Base-by-base conservation (phyloP, 2,329 filamentous ascomycete genomes). In the Teratosphaeria viscida region DNA sequence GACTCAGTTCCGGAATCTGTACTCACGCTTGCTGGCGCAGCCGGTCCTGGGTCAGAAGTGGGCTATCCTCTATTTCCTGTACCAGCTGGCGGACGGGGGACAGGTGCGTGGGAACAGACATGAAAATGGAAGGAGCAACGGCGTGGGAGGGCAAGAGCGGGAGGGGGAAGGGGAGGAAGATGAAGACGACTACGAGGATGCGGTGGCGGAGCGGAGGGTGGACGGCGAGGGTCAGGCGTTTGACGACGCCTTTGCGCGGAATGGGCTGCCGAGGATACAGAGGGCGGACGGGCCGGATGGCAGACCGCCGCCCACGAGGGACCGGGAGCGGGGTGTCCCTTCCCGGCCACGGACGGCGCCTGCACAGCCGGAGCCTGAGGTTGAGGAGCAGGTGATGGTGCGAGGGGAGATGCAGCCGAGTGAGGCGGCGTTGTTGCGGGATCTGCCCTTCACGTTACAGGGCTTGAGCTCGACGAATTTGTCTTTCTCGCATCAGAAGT, bases 31-130 rank as follows among this genome's bases (percentile, higher is more conserved):
- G 19, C 80, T 96, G 29, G 89, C 90, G n/a, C 85, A 96, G 65
- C 92, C 92, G 0, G 92, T 97, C 5, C 81, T 99, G 53, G 88
- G 89, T 68, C 89, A 96, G 74, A 99, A 99, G 81, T 97, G 92
- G 91, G 90, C 89, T 2, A 96, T 99, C 65, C 80, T 99, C 23
- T 95, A 95, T 72, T 85, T 99, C 52, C 82, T 99, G 52, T 88
- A 94, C 72, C 86, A 90, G 67, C 82, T 96, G 55, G 85, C 89
- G 62, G 88, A 92, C 69, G 62, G 63, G n/a, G 39, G 56, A 14
- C 55, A 60, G 27, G 60, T 23, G 11, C 26, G 55, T 37, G 58
- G 58, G 29, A 32, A 7, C 29, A 32, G 29, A 16, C 4, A 26
- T 53, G 56, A 43, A 10, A 11, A 16, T 53, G 56, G 56, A 4